Percentiles rank a stretch among this genome's conserved stretches.
These are phyloP conservation scores for Santalum album DNA, from an alignment of 164 flowering plant species.

Conservation along the genomic window DNA sequence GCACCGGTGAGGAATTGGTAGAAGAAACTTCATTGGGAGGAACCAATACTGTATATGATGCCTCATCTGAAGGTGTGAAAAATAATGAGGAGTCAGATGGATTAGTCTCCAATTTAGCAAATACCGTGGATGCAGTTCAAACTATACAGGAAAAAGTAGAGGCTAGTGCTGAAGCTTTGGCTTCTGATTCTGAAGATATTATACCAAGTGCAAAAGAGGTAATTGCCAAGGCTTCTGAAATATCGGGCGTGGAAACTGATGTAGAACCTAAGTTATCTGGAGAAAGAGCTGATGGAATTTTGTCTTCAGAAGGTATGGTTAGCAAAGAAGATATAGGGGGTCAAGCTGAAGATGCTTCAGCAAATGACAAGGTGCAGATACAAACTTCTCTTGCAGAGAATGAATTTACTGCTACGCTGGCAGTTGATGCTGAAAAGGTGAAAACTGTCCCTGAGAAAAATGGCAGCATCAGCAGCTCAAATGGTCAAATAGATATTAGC, in stretches of 20 bases:
- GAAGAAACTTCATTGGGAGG: constrained; percentile 13
- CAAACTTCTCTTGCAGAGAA: not conserved
- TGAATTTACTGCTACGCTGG: not conserved
- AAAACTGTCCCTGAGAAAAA: not conserved
- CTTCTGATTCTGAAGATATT: constrained; percentile 15
- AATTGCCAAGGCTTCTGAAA: constrained; percentile 20
- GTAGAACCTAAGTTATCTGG: not conserved
- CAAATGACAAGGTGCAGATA: not conserved
- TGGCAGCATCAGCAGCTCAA: not conserved
- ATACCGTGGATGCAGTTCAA: constrained; percentile 11
- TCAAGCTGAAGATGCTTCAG: not conserved
- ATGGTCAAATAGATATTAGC: not conserved
- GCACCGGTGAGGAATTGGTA: constrained; percentile 8
- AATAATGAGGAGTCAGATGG: constrained; percentile 12
- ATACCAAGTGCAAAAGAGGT: constrained; percentile 9
- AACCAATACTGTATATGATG: constrained; percentile 3
- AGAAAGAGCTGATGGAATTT: not conserved
- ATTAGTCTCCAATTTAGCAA: constrained; percentile 11
- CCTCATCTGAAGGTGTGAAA: constrained; percentile 1
- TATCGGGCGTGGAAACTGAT: constrained; percentile 9
- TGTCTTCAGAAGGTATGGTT: not conserved
- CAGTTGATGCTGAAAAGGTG: not conserved
- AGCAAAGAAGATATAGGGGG: not conserved
- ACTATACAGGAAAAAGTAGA: constrained; percentile 15
- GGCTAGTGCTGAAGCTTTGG: constrained; percentile 13